Evolutionary conservation across 305 asterid species (phyloP), one percentile per base, ranked within the genome.

Genomic region (Caryopteris hybrid): DNA sequence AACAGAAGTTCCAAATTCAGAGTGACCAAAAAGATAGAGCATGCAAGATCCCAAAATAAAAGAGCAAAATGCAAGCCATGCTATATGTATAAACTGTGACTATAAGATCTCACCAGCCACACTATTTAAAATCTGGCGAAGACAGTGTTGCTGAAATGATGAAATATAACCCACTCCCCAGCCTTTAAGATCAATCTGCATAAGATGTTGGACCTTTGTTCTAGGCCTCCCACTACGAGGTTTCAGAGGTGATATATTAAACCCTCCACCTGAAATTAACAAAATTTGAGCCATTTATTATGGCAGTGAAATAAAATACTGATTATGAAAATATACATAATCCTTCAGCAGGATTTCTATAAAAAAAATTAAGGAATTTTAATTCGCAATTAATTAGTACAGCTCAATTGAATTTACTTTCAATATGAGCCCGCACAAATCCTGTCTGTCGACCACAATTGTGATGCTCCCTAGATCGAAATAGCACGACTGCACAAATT

Each of bases 141-240:
- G 88, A 78, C 99, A 88, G 73, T 91, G 89, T 17, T 92, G 99
- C 77, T 89, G 99, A 88, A 85, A 95, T 58, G 95, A 86, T 29
- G 99, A 69, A 73, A 86, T 56, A 80, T 89, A 91, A 62, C 97
- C 93, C 22, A 90, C 91, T 71, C 96, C 97, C 99, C 99, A 95
- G 63, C 99, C 99, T 78, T 86, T 91, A 64, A 92, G 82, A 78
- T 95, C 98, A 72, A 92, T 89, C 78, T 95, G 99, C 96, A 92
- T 89, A 69, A 95, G 96, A 83, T 91, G 96, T 83, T 95, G 99
- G 62, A 95, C 97, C 84, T 90, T 95, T 70, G 99, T 83, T 80
- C 98, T 88, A 48, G 99, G 95, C 82, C 78, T 86, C 59, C 99
- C 98, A 58, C 86, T 52, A 68, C 75, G 87, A 56, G 98, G 84